A percentile compares a stretch with the other conserved stretches of the same genome.
These are phyloP conservation scores for Oidiodendron maius DNA, from an alignment of 495 filamentous ascomycete genomes.

Conservation along the genomic window DNA sequence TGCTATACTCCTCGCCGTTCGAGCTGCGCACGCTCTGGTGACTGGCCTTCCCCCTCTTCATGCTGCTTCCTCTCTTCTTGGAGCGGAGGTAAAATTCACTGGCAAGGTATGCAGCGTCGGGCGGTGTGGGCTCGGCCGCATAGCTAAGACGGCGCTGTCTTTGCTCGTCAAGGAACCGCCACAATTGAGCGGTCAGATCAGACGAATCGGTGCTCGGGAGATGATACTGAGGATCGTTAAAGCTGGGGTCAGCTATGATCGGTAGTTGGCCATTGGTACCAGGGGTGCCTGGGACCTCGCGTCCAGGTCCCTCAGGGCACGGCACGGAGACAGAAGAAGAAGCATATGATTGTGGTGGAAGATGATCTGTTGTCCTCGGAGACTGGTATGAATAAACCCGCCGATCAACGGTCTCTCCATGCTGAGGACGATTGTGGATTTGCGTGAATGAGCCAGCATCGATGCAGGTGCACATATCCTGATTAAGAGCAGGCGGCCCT, in stretches of 20 bases:
- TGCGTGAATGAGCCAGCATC: slow-evolving; percentile 12
- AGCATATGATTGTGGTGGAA: slow-evolving; percentile 10
- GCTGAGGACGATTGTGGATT: neutral
- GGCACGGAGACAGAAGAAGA: slow-evolving; percentile 7
- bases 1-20: neutral
- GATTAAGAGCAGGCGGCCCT: slow-evolving; percentile 25
- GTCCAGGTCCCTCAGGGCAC: slow-evolving; percentile 16
- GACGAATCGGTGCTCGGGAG: slow-evolving; percentile 8
- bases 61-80: neutral
- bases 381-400: neutral
- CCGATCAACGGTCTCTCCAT: neutral
- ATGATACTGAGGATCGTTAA: slow-evolving; percentile 9
- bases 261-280: slow-evolving; percentile 1
- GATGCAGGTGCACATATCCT: slow-evolving; percentile 23
- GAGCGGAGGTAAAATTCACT: slow-evolving; percentile 9
- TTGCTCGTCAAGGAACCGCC: slow-evolving; percentile 6
- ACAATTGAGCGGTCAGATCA: slow-evolving; percentile 13
- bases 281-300: slow-evolving; percentile 7
- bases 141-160: neutral
- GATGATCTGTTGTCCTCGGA: neutral
- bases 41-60: slow-evolving; percentile 2
- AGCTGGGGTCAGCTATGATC: slow-evolving; percentile 1
- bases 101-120: slow-evolving; percentile 1
- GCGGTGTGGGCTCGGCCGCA: neutral
- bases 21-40: slow-evolving; percentile 9